phyloP scores from a whole-genome alignment of 2,329 filamentous ascomycete genomes.

The Falciphora oryzae region DNA sequence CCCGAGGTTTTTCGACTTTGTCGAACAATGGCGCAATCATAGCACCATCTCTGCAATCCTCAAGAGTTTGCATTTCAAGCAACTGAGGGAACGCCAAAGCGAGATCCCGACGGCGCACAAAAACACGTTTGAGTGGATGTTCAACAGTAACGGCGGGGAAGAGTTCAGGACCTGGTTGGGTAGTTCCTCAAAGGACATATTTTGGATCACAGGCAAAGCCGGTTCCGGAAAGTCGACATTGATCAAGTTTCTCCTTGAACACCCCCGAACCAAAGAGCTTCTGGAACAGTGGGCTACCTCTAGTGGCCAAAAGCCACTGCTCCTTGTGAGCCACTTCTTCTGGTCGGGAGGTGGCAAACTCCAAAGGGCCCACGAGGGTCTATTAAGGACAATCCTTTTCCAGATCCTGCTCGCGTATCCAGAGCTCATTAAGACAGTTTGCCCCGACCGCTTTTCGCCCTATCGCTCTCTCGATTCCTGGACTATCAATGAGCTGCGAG shows the following conservation, averaged over 20 bases:
- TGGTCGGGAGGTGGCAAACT: conserved; percentile 25
- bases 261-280: conserved; percentile 11
- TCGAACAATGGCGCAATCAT: background rate
- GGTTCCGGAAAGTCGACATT: conserved; percentile 20
- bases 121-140: conserved; percentile 15
- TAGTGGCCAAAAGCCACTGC: conserved; percentile 10
- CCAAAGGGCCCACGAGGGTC: conserved; percentile 29
- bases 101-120: conserved; percentile 10
- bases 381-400: conserved; percentile 27
- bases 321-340: conserved; percentile 29
- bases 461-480: conserved; percentile 6
- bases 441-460: background rate
- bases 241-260: conserved; percentile 29
- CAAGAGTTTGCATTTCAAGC: conserved; percentile 2
- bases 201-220: conserved; percentile 33
- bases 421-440: conserved; percentile 13
- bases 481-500: conserved; percentile 1
- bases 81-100: background rate
- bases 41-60: background rate
- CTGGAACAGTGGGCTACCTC: conserved; percentile 25
- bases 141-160: conserved; percentile 1
- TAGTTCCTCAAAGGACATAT: conserved; percentile 17
- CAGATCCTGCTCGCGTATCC: conserved; percentile 21
- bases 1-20: background rate
- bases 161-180: conserved; percentile 22